A percentile compares a stretch with the other conserved stretches of the same genome.
phyloP scores from a whole-genome alignment of 306 rosid genomes.

The Abrus pulchellus region DNA sequence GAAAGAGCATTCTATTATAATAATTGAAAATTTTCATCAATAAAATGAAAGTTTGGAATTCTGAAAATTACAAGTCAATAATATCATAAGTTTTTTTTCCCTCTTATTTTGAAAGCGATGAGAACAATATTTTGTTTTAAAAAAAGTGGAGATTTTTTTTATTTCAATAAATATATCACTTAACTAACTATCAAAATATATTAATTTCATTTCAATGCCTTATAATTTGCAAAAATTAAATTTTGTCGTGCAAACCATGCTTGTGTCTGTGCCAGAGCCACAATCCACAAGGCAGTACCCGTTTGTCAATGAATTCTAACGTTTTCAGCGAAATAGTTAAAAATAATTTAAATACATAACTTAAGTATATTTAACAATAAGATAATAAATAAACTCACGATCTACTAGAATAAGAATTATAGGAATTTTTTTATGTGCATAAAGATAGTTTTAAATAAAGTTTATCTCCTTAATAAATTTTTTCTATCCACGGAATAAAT shows the following conservation, averaged over 20 bases:
- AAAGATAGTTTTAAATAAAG: no score
- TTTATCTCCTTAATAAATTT: no score
- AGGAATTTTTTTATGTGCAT: background rate
- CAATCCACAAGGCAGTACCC: background rate
- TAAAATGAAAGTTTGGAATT: background rate
- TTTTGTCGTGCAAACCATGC: background rate
- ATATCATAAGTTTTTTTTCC: background rate
- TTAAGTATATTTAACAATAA: no score
- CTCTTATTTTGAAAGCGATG: background rate
- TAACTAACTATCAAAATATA: background rate
- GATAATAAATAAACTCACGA: no score
- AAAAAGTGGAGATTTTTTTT: background rate
- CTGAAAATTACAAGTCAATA: background rate
- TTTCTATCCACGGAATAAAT: background rate
- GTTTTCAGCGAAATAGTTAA: no score
- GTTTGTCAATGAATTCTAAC: no score
- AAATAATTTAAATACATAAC: no score
- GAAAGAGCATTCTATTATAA: background rate
- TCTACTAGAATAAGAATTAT: background rate
- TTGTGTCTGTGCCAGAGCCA: background rate
- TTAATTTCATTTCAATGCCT: background rate
- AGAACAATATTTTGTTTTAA: no score
- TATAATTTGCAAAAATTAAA: background rate
- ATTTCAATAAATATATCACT: background rate
- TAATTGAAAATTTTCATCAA: background rate